phyloP scores from a whole-genome alignment of 306 rosid genomes.

The Glycyrrhiza uralensis region DNA sequence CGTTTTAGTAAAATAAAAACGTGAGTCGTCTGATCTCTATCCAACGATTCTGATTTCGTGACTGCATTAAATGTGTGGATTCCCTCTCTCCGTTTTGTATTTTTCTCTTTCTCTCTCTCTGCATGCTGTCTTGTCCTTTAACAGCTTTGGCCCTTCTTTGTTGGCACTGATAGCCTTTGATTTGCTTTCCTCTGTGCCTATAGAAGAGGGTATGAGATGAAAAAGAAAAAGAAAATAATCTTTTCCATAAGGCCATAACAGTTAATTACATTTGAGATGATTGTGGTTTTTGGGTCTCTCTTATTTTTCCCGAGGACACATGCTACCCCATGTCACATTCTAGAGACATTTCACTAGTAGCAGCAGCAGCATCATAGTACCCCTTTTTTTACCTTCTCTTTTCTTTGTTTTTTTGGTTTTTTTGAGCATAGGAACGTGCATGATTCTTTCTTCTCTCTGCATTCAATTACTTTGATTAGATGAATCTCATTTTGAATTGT shows the following conservation, averaged over 20 bases:
- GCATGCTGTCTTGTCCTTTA: slow-evolving; percentile 36
- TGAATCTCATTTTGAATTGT: slow-evolving; percentile 14
- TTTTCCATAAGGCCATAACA: background rate
- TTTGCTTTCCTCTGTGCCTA: background rate
- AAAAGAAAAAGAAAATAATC: background rate
- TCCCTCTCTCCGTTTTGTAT: slow-evolving; percentile 22
- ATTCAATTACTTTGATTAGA: background rate
- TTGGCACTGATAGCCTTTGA: slow-evolving; percentile 9
- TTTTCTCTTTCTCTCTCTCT: slow-evolving; percentile 12
- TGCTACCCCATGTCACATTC: slow-evolving; percentile 20
- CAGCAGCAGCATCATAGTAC: background rate
- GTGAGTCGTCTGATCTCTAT: no score
- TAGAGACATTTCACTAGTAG: slow-evolving; percentile 22
- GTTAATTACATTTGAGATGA: background rate
- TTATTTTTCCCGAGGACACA: slow-evolving; percentile 4
- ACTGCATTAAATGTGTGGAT: no score
- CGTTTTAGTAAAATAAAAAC: no score
- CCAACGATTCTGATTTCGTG: no score
- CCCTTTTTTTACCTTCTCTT: slow-evolving; percentile 22
- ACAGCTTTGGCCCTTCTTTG: slow-evolving; percentile 25
- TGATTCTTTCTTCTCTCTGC: slow-evolving; percentile 22
- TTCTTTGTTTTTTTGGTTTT: background rate
- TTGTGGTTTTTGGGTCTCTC: background rate
- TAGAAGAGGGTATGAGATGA: background rate
- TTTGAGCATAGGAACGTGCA: slow-evolving; percentile 17